Percentiles rank a stretch among this genome's conserved stretches.
phyloP scores from a whole-genome alignment of 2,329 filamentous ascomycete species.

The Volutella citrinella region DNA sequence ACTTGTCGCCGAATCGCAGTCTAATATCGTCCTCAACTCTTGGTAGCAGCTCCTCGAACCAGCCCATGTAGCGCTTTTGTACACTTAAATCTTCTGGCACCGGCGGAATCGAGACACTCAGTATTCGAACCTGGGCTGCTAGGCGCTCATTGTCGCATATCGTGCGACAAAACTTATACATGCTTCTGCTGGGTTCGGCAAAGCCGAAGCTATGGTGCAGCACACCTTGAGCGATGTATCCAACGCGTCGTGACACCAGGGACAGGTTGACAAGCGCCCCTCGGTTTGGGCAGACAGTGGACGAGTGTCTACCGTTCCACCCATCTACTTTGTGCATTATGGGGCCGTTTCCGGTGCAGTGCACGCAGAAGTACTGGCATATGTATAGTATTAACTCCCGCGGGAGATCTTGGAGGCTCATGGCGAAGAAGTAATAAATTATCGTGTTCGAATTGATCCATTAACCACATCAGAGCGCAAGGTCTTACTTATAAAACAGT shows the following conservation, averaged over 20 bases:
- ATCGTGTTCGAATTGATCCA: background rate
- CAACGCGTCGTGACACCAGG: background rate
- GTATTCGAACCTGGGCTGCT: no score
- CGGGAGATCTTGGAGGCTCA: background rate
- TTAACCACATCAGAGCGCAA: no score
- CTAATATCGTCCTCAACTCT: no score
- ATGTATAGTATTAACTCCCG: conserved; percentile 2
- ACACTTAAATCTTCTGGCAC: no score
- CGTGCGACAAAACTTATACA: no score
- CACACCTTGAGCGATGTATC: conserved; percentile 4
- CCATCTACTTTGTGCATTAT: background rate
- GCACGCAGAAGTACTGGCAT: conserved; percentile 8
- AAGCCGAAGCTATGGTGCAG: conserved; percentile 10
- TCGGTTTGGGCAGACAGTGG: no score
- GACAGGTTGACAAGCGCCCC: background rate
- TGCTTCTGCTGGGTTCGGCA: no score
- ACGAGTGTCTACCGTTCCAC: background rate
- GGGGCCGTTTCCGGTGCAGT: conserved; percentile 5
- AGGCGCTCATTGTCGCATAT: no score
- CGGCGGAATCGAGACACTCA: no score
- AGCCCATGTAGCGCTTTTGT: no score
- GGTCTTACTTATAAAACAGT: background rate
- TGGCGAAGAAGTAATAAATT: background rate
- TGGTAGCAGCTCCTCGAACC: no score
- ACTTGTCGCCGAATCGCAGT: no score